A percentile compares a stretch with the other conserved stretches of the same genome.
Conservation (phyloP, 1,139 yeast genomes). For the Suhomyces anneliseae region DNA sequence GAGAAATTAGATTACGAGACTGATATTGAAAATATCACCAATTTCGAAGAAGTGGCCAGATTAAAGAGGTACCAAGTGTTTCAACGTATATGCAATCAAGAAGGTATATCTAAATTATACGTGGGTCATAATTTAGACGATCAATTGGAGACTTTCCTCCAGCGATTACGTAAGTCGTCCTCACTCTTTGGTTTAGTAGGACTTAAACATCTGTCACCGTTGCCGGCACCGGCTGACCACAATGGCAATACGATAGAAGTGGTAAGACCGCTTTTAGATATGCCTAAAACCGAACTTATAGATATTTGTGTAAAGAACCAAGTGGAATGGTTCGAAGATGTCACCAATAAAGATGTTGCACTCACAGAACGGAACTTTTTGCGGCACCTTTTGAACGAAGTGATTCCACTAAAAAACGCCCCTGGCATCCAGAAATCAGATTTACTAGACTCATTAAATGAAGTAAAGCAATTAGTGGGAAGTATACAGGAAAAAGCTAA, state of each 20-base stretch:
- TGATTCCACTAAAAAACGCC: neutral
- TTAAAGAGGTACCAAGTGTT: conserved; percentile 49
- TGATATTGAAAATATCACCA: conserved; percentile 27
- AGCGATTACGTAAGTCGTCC: conserved; percentile 55
- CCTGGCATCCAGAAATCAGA: neutral
- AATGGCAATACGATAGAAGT: conserved; percentile 13
- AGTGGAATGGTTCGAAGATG: conserved; percentile 68
- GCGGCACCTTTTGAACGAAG: conserved; percentile 33
- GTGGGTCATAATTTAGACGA: conserved; percentile 74
- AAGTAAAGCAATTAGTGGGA: conserved; percentile 1
- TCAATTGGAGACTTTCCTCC: conserved; percentile 67
- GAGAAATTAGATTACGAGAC: conserved; percentile 32
- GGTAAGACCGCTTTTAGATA: conserved; percentile 55
- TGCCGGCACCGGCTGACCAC: conserved; percentile 26
- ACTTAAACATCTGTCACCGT: conserved; percentile 23
- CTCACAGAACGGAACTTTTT: conserved; percentile 58
- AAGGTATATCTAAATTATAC: conserved; percentile 35
- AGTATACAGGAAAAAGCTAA: conserved; percentile 1
- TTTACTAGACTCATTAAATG: neutral
- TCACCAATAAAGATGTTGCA: conserved; percentile 54
- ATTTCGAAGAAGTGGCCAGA: conserved; percentile 62
- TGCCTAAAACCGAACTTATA: conserved; percentile 45
- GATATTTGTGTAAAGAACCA: conserved; percentile 42
- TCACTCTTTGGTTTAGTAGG: conserved; percentile 60
- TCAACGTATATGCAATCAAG: conserved; percentile 30